phyloP scores from a whole-genome alignment of 345 rosid genomes.

The Cardamine resedifolia region DNA sequence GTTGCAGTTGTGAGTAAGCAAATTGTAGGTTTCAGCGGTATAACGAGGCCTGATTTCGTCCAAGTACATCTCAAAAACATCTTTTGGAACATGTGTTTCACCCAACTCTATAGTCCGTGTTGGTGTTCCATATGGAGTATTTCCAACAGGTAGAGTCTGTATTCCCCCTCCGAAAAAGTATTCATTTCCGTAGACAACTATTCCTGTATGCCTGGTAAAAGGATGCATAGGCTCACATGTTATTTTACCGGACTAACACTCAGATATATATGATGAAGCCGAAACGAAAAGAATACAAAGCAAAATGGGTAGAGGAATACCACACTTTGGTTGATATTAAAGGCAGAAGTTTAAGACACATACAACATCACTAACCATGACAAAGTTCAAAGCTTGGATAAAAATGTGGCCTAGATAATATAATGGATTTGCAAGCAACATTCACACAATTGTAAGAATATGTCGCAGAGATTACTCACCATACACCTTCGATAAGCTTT shows the following conservation, averaged over 20 bases:
- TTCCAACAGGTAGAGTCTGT: slow-evolving; percentile 62
- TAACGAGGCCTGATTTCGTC: slow-evolving; percentile 84
- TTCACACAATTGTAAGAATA: neutral
- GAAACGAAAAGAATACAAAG: neutral
- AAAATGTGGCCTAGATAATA: neutral
- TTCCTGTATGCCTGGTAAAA: slow-evolving; percentile 81
- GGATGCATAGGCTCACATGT: slow-evolving; percentile 3
- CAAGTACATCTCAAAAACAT: slow-evolving; percentile 86
- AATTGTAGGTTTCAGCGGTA: slow-evolving; percentile 75
- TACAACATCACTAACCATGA: neutral
- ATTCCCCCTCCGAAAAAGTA: slow-evolving; percentile 94
- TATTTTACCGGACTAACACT: neutral
- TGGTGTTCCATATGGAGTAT: slow-evolving; percentile 78
- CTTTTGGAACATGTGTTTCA: slow-evolving; percentile 75
- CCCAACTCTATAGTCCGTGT: slow-evolving; percentile 73
- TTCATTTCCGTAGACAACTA: slow-evolving; percentile 79
- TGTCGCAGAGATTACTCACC: slow-evolving; percentile 46
- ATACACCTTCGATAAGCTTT: slow-evolving; percentile 84
- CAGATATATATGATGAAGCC: neutral
- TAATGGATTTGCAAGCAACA: neutral
- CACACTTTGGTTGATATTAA: neutral
- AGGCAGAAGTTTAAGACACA: neutral
- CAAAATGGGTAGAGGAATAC: neutral
- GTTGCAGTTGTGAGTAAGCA: slow-evolving; percentile 89
- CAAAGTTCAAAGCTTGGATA: neutral